phyloP scores from a whole-genome alignment of 306 rosid species.

The Carpinus viminea region DNA sequence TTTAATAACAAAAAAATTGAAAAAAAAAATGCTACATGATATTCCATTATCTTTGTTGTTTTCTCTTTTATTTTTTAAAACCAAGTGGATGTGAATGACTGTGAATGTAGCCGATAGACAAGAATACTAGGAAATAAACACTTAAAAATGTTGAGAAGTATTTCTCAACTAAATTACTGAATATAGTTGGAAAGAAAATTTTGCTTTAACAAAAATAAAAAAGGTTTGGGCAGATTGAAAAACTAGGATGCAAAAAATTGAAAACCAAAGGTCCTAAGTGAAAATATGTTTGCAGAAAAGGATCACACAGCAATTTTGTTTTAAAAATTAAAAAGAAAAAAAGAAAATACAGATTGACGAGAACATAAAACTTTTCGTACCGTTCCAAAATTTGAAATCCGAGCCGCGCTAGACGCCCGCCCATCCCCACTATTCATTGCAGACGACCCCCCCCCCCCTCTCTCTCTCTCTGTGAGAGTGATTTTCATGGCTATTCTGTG shows the following conservation, averaged over 20 bases:
- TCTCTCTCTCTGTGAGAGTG: not conserved
- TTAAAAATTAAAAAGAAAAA: not conserved
- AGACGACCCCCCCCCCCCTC: constrained; percentile 14
- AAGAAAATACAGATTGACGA: not conserved
- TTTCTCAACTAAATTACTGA: too few relatives aligned
- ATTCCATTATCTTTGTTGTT: too few relatives aligned
- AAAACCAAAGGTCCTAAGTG: not conserved
- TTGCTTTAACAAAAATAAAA: too few relatives aligned
- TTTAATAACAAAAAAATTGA: too few relatives aligned
- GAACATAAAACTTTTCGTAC: not conserved
- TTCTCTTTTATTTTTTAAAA: too few relatives aligned
- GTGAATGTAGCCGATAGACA: too few relatives aligned
- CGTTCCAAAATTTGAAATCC: constrained; percentile 34
- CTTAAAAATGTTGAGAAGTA: too few relatives aligned
- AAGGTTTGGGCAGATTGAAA: not conserved
- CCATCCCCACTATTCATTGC: constrained; percentile 17
- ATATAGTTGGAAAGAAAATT: too few relatives aligned
- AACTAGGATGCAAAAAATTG: not conserved
- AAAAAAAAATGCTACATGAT: too few relatives aligned
- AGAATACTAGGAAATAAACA: too few relatives aligned
- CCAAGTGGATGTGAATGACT: too few relatives aligned
- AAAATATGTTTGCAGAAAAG: not conserved
- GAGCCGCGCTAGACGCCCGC: constrained; percentile 38
- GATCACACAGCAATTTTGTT: not conserved
- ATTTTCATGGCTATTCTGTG: constrained; percentile 14